A percentile compares a stretch with the other conserved stretches of the same genome.
These are phyloP conservation scores for Lasiodiplodia citricola DNA, from an alignment of 2,329 filamentous ascomycete species.

Conservation along the genomic window DNA sequence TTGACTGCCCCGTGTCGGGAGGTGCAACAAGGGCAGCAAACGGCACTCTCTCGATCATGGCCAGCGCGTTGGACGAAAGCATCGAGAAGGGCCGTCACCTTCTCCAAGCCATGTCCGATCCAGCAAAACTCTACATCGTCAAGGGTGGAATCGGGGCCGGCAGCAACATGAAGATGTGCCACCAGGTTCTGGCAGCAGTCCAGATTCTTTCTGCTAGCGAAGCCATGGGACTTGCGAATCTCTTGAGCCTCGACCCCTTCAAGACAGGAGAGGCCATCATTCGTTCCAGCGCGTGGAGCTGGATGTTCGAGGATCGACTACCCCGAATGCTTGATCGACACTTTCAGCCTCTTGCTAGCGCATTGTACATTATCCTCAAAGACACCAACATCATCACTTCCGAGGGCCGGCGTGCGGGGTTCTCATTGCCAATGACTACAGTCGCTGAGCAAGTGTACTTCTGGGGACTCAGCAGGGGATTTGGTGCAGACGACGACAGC, in stretches of 20 bases:
- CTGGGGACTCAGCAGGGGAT: no score
- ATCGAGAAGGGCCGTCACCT: slow-evolving; percentile 63
- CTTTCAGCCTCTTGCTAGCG: slow-evolving; percentile 52
- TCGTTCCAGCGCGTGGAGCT: slow-evolving; percentile 47
- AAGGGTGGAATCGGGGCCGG: slow-evolving; percentile 59
- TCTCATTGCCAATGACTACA: slow-evolving; percentile 65
- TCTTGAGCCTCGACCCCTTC: slow-evolving; percentile 57
- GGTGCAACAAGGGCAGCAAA: slow-evolving; percentile 71
- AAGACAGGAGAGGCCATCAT: slow-evolving; percentile 56
- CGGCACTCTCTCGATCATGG: slow-evolving; percentile 78
- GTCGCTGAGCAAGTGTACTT: slow-evolving; percentile 71
- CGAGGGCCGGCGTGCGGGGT: slow-evolving; percentile 62
- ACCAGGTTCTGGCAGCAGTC: slow-evolving; percentile 63
- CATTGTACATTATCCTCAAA: slow-evolving; percentile 55
- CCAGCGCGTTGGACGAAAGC: slow-evolving; percentile 63
- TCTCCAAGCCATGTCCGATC: slow-evolving; percentile 67
- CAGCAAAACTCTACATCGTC: slow-evolving; percentile 62
- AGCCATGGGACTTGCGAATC: slow-evolving; percentile 61
- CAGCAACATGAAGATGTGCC: slow-evolving; percentile 63
- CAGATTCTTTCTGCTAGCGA: slow-evolving; percentile 63
- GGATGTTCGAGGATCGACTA: slow-evolving; percentile 64
- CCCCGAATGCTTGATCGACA: slow-evolving; percentile 60
- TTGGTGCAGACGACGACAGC: no score
- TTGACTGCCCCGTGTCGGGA: slow-evolving; percentile 76
- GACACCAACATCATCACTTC: slow-evolving; percentile 69